Conservation (phyloP, 1,139 yeast species). For the Geotrichum siamense region DNA sequence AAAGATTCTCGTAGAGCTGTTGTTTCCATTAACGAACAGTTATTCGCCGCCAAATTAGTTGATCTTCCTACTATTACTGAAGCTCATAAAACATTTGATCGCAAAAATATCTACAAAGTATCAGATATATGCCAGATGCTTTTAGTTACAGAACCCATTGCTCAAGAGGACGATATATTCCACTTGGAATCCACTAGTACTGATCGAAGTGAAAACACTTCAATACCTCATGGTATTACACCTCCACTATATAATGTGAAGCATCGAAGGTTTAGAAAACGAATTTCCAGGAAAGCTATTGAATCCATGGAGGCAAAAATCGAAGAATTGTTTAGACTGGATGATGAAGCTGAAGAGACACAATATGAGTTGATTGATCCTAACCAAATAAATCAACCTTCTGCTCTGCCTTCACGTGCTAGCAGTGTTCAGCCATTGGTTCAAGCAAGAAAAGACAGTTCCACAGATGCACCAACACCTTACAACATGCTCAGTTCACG, state of each 20-base stretch:
- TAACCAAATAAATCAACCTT: slow-evolving; percentile 20
- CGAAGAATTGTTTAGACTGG: slow-evolving; percentile 65
- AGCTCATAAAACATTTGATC: slow-evolving; percentile 80
- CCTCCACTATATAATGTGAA: slow-evolving; percentile 61
- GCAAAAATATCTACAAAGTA: slow-evolving; percentile 80
- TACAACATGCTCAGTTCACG: slow-evolving; percentile 29
- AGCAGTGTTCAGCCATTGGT: slow-evolving; percentile 14
- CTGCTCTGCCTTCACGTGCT: slow-evolving; percentile 16
- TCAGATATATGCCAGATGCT: slow-evolving; percentile 83
- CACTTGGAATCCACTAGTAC: slow-evolving; percentile 33
- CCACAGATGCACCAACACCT: slow-evolving; percentile 28
- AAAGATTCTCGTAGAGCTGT: slow-evolving; percentile 73
- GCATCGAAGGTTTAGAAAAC: slow-evolving; percentile 48
- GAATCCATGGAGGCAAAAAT: slow-evolving; percentile 69
- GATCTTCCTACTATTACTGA: slow-evolving; percentile 88
- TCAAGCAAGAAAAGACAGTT: slow-evolving; percentile 6
- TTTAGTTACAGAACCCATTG: slow-evolving; percentile 59
- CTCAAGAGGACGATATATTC: slow-evolving; percentile 48
- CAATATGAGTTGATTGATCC: slow-evolving; percentile 71
- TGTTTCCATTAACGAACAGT: slow-evolving; percentile 45
- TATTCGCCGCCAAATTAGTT: slow-evolving; percentile 79
- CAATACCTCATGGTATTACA: slow-evolving; percentile 71
- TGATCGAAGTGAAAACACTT: slow-evolving; percentile 42
- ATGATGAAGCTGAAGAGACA: slow-evolving; percentile 77
- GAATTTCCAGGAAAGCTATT: slow-evolving; percentile 45